phyloP scores from a whole-genome alignment of 2,329 filamentous ascomycete species.

The Aureobasidium sp. region DNA sequence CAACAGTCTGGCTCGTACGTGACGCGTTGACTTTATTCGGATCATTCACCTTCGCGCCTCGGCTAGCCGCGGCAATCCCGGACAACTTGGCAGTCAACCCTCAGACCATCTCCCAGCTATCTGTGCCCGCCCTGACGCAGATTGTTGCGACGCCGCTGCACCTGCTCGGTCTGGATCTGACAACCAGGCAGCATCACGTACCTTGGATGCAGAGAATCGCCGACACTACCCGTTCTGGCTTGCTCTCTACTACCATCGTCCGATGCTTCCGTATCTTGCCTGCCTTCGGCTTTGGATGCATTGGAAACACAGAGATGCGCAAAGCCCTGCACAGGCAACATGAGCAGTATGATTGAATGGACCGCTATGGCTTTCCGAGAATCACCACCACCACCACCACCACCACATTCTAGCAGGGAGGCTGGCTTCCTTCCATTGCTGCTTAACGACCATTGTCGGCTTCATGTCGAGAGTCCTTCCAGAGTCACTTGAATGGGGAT shows the following conservation, averaged over 20 bases:
- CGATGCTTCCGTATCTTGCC: slow-evolving; percentile 27
- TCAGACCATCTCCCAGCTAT: slow-evolving; percentile 22
- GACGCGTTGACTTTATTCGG: slow-evolving; percentile 28
- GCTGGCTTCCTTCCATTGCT: background rate
- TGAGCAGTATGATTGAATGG: slow-evolving; percentile 7
- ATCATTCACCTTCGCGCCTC: slow-evolving; percentile 26
- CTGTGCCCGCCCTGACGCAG: slow-evolving; percentile 27
- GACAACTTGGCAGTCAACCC: slow-evolving; percentile 19
- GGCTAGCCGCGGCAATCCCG: slow-evolving; percentile 21
- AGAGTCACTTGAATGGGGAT: too few relatives aligned
- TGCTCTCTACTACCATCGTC: slow-evolving; percentile 21
- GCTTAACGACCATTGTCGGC: background rate
- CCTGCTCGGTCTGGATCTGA: slow-evolving; percentile 25
- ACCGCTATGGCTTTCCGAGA: background rate
- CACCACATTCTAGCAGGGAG: background rate
- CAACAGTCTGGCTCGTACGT: slow-evolving; percentile 25
- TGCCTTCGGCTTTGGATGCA: slow-evolving; percentile 25
- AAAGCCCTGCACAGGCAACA: slow-evolving; percentile 9
- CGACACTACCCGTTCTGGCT: slow-evolving; percentile 20
- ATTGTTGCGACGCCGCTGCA: slow-evolving; percentile 26
- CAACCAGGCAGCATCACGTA: slow-evolving; percentile 16
- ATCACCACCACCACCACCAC: too few relatives aligned
- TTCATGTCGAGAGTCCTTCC: too few relatives aligned
- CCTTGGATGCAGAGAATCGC: slow-evolving; percentile 5
- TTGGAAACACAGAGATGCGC: slow-evolving; percentile 24